A percentile compares a stretch with the other conserved stretches of the same genome.
These are phyloP conservation scores for Coniella vitis DNA, from an alignment of 2,329 filamentous ascomycete genomes.

Conservation along the genomic window DNA sequence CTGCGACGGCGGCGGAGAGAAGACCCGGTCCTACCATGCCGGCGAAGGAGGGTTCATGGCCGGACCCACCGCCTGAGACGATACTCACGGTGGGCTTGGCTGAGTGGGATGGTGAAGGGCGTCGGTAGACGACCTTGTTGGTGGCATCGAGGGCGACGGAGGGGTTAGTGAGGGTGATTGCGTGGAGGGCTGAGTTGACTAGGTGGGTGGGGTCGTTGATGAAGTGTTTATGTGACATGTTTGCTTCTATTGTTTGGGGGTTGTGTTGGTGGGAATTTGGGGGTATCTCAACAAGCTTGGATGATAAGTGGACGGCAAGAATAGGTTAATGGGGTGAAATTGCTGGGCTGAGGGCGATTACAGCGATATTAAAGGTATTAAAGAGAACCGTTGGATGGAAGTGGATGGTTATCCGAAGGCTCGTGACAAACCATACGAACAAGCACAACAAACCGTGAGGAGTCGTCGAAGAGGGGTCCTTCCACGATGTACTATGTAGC, in stretches of 20 bases:
- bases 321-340: too few species aligned
- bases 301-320: too few species aligned
- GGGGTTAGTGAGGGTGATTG: slow-evolving; percentile 78
- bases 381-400: too few species aligned
- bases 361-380: too few species aligned
- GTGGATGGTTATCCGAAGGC: too few species aligned
- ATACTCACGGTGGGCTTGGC: slow-evolving; percentile 64
- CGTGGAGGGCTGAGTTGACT: slow-evolving; percentile 68
- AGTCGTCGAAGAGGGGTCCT: background rate
- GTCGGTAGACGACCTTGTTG: slow-evolving; percentile 79
- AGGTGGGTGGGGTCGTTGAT: slow-evolving; percentile 76
- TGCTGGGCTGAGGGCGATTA: too few species aligned
- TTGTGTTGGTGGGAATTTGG: background rate
- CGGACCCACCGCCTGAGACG: slow-evolving; percentile 81
- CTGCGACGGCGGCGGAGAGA: slow-evolving; percentile 74
- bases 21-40: slow-evolving; percentile 79
- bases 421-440: too few species aligned
- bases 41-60: slow-evolving; percentile 84
- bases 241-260: background rate
- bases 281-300: too few species aligned
- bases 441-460: too few species aligned
- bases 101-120: slow-evolving; percentile 42
- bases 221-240: slow-evolving; percentile 70
- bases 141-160: slow-evolving; percentile 68
- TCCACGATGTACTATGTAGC: too few species aligned